Percentiles rank a stretch among this genome's conserved stretches.
Conservation (phyloP, 1,139 yeast genomes). For the Protomyces inouyei region DNA sequence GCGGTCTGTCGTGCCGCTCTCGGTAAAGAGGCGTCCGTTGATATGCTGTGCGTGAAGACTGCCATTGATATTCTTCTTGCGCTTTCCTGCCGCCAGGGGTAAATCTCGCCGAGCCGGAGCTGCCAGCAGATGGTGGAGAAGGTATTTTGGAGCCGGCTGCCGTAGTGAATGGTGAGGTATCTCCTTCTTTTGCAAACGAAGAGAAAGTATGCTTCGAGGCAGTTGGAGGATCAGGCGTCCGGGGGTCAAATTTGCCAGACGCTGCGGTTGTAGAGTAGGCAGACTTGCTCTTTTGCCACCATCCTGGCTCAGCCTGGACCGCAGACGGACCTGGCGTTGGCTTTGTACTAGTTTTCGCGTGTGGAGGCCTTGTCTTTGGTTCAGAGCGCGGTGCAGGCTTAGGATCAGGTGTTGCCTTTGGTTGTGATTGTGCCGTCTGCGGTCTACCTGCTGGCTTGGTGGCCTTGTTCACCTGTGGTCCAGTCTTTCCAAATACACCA, state of each 20-base stretch:
- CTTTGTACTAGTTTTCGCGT: not conserved
- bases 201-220: not conserved
- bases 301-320: not conserved
- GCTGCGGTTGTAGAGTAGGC: not conserved
- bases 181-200: not conserved
- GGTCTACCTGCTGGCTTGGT: not conserved
- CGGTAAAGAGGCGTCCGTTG: not conserved
- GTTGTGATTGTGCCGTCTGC: not conserved
- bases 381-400: not conserved
- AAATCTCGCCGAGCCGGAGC: not conserved
- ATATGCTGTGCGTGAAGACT: constrained; percentile 15
- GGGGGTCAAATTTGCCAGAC: not conserved
- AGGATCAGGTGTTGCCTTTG: not conserved
- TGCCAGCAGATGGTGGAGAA: not conserved
- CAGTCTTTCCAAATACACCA: not conserved
- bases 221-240: not conserved
- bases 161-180: not conserved
- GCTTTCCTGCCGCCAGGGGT: constrained; percentile 4
- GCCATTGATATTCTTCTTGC: constrained; percentile 8
- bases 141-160: not conserved
- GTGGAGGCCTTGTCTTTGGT: not conserved
- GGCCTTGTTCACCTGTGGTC: not conserved
- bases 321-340: not conserved
- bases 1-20: not conserved
- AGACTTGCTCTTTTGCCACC: not conserved